Percentiles rank a stretch among this genome's conserved stretches.
Evolutionary conservation across 2,329 filamentous ascomycete genomes (phyloP).

Genomic region (Fusarium pseudograminearum): DNA sequence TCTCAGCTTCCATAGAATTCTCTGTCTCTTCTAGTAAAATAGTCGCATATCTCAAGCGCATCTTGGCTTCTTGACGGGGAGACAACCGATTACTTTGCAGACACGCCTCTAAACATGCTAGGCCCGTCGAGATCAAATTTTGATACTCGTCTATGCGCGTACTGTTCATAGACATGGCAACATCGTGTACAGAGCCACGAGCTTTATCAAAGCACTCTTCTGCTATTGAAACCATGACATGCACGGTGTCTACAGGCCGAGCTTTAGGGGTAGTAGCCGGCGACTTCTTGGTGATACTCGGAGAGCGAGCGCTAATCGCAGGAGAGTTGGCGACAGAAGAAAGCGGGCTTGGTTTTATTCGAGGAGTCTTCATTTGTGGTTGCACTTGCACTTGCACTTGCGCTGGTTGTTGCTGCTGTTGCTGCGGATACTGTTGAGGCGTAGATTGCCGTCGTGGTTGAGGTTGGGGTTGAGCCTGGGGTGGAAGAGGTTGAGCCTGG

Average conservation of each 20-base stretch:
- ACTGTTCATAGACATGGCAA: constrained; percentile 54
- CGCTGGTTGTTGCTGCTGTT: constrained; percentile 17
- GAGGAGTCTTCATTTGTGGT: constrained; percentile 42
- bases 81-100: constrained; percentile 70
- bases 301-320: constrained; percentile 55
- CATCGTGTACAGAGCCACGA: constrained; percentile 64
- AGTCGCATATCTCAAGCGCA: constrained; percentile 78
- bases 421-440: constrained; percentile 22
- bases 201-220: constrained; percentile 81
- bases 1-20: constrained; percentile 79
- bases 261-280: constrained; percentile 57
- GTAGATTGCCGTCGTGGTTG: constrained; percentile 23
- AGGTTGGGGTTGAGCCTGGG: constrained; percentile 25
- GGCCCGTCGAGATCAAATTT: constrained; percentile 76
- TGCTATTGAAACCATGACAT: constrained; percentile 76
- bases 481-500: constrained; percentile 26
- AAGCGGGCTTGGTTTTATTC: constrained; percentile 54
- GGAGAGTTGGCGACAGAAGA: constrained; percentile 58
- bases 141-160: constrained; percentile 74
- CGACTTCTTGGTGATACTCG: constrained; percentile 57
- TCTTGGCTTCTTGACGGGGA: constrained; percentile 75
- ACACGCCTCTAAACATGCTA: constrained; percentile 78
- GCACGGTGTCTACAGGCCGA: constrained; percentile 62
- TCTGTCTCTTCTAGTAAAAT: constrained; percentile 81
- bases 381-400: constrained; percentile 30